phyloP scores from a whole-genome alignment of 495 filamentous ascomycete genomes.

The Tuber magnatum region DNA sequence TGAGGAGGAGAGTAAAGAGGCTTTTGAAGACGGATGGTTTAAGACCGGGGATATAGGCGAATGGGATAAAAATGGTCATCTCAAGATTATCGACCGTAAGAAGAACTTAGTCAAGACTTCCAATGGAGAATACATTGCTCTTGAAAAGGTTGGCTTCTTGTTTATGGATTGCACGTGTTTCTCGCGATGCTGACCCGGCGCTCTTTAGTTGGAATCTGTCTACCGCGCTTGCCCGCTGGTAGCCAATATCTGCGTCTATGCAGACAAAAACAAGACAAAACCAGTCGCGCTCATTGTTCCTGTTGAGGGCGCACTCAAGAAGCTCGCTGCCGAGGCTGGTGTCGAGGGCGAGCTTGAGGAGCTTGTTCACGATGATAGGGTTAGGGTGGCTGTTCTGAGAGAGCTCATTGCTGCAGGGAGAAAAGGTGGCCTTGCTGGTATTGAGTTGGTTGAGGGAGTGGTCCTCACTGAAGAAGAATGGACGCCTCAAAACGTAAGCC shows the following conservation, averaged over 20 bases:
- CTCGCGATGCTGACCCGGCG: background rate
- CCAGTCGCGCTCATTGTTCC: constrained; percentile 96
- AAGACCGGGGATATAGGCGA: constrained; percentile 93
- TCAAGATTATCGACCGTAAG: constrained; percentile 91
- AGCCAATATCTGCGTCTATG: constrained; percentile 92
- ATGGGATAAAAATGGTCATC: constrained; percentile 71
- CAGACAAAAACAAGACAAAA: constrained; percentile 68
- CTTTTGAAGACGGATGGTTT: constrained; percentile 82
- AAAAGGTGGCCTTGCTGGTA: constrained; percentile 69
- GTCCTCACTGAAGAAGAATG: constrained; percentile 94
- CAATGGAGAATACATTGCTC: constrained; percentile 94
- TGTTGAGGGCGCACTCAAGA: constrained; percentile 73
- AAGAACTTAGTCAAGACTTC: constrained; percentile 96
- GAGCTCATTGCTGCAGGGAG: constrained; percentile 72
- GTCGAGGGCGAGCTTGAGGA: constrained; percentile 68
- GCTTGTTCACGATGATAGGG: constrained; percentile 73
- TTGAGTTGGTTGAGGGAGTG: constrained; percentile 89
- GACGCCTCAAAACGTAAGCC: constrained; percentile 87
- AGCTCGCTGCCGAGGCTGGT: constrained; percentile 64
- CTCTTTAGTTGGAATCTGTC: constrained; percentile 66
- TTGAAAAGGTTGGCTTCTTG: constrained; percentile 59
- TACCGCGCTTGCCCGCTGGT: constrained; percentile 82
- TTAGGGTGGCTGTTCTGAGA: constrained; percentile 69
- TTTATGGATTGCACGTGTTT: background rate
- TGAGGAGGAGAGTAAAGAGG: constrained; percentile 70